Conservation (phyloP, 345 rosid genomes). For the Ceriops zippeliana region DNA sequence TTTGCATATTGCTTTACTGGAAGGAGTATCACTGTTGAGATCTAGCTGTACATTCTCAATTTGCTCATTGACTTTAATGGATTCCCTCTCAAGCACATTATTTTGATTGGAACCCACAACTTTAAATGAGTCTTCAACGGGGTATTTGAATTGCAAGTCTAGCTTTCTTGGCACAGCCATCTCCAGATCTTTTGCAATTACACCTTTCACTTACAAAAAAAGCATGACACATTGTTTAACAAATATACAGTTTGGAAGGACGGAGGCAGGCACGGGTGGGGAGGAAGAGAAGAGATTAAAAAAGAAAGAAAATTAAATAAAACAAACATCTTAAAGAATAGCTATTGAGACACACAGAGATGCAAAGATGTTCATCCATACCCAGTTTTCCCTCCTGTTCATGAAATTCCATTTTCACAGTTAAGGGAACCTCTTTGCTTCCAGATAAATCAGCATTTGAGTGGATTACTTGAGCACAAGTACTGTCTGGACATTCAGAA, state of each 20-base stretch:
- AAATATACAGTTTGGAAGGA: not conserved
- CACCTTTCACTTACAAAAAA: constrained; percentile 37
- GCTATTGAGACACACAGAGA: constrained; percentile 1
- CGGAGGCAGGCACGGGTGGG: not conserved
- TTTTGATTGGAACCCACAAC: constrained; percentile 26
- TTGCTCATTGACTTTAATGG: constrained; percentile 22
- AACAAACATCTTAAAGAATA: not conserved
- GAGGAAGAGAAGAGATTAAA: not conserved
- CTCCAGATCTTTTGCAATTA: constrained; percentile 38
- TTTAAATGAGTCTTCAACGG: constrained; percentile 33
- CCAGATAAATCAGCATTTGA: constrained; percentile 38
- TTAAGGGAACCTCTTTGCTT: constrained; percentile 28
- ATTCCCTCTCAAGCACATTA: constrained; percentile 31
- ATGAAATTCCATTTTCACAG: constrained; percentile 17
- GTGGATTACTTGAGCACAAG: constrained; percentile 56
- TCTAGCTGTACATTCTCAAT: constrained; percentile 33
- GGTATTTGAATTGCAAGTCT: constrained; percentile 35
- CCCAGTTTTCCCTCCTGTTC: constrained; percentile 35
- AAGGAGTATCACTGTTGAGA: constrained; percentile 32
- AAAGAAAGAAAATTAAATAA: constrained; percentile 3
- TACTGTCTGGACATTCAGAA: constrained; percentile 49
- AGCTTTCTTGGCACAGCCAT: constrained; percentile 31
- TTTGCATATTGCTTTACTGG: constrained; percentile 26
- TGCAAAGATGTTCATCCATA: constrained; percentile 15
- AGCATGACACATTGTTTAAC: not conserved